A percentile compares a stretch with the other conserved stretches of the same genome.
Evolutionary conservation across 2,329 filamentous ascomycete species (phyloP).

Genomic region (Paraphaeosphaeria sporulosa): DNA sequence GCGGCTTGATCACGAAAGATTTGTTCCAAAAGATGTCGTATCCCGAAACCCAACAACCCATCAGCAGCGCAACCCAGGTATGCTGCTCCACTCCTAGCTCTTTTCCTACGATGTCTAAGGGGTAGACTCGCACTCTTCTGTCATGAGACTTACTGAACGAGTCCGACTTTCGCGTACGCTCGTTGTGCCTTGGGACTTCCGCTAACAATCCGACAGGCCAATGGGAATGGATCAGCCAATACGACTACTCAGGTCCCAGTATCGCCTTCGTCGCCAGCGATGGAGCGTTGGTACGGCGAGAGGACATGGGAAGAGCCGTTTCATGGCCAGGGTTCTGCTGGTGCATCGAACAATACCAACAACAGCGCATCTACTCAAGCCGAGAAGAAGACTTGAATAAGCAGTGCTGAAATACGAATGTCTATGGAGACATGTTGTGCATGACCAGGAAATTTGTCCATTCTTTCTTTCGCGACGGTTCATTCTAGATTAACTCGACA

Average conservation of each 20-base stretch:
- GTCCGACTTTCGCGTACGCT: too few species aligned
- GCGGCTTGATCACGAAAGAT: background rate
- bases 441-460: background rate
- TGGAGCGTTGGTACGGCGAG: conserved; percentile 15
- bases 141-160: too few species aligned
- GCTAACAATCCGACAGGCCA: background rate
- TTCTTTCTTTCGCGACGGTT: background rate
- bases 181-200: background rate
- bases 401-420: too few species aligned
- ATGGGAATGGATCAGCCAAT: background rate
- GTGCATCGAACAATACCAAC: background rate
- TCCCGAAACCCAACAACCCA: background rate
- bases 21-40: conserved; percentile 3
- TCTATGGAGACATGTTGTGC: too few species aligned
- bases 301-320: conserved; percentile 9
- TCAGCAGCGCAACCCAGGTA: background rate
- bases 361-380: background rate
- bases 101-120: background rate
- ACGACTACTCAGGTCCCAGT: background rate
- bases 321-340: background rate
- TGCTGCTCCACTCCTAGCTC: background rate
- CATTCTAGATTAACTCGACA: background rate
- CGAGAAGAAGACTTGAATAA: background rate
- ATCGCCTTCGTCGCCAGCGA: conserved; percentile 13
- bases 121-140: too few species aligned